Evolutionary conservation across 345 rosid species (phyloP).

Genomic region (Brassica juncea): DNA sequence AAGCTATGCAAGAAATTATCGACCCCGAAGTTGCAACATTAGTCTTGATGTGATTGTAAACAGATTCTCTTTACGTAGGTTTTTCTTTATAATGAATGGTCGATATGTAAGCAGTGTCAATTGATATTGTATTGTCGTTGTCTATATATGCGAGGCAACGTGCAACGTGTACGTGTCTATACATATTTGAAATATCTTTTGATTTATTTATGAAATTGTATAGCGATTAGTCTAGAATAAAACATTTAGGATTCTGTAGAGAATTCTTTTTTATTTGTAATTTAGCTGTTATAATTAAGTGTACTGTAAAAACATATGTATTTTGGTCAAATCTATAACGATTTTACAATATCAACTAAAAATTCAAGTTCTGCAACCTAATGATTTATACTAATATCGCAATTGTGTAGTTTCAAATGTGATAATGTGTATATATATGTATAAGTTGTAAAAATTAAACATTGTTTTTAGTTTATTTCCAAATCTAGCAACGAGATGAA

Average conservation of each 20-base stretch:
- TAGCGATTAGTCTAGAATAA: not conserved
- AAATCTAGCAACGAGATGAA: not conserved
- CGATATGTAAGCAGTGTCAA: not conserved
- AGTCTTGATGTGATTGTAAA: constrained; percentile 38
- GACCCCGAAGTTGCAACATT: constrained; percentile 34
- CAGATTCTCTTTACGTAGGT: constrained; percentile 11
- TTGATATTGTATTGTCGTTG: not conserved
- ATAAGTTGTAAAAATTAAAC: not conserved
- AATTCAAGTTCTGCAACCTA: not conserved
- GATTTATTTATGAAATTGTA: not conserved
- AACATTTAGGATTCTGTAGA: not conserved
- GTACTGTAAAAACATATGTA: not conserved
- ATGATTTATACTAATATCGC: not conserved
- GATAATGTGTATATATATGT: not conserved
- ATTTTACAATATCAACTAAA: not conserved
- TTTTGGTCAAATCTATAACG: not conserved
- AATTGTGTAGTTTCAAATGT: not conserved
- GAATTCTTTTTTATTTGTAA: not conserved
- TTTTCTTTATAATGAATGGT: constrained; percentile 27
- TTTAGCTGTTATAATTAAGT: not conserved
- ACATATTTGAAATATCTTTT: not conserved
- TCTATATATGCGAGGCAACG: constrained; percentile 27
- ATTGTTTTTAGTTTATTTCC: not conserved
- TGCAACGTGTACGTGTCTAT: constrained; percentile 14
- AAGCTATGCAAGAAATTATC: constrained; percentile 33